Evolutionary conservation across 139 green algal species (phyloP), one percentile per base, ranked within the genome.

Genomic region (Diplosphaera chodatii): DNA sequence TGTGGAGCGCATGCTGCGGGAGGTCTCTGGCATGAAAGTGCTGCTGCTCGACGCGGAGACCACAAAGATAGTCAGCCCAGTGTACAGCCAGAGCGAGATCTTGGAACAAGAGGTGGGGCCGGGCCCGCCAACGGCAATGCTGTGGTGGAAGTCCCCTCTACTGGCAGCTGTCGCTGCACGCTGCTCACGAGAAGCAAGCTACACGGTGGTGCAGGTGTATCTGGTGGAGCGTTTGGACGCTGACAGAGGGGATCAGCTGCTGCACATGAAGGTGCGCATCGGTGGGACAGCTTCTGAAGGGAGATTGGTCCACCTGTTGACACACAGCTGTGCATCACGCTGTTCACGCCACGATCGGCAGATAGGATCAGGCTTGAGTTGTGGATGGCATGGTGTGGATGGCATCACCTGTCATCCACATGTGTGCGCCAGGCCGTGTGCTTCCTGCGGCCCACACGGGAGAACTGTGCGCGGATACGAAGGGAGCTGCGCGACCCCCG

Each of bases 31-130:
- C 55, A 97, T 96, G 86, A 98, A 98, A 55, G 91, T 87, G 1
- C 84, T 98, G 31, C 48, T 98, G 28, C 75, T 98, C 18, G 94
- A 98, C 74, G 81, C 83, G 30, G 94, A 98, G 25, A 98, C 94
- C 25, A 92, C 94, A 76, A 78, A 77, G 3, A 89, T 89, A 2
- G 77, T 91, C 23, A 87, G 77, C 59, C 90, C 84, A 0, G 85
- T 94, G n/a, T 91, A 89, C 70, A 93, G 87, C 33, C 85, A 97
- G 56, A 89, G 83, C n/a, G 94, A 98, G 59, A 91, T 98, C 40
- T 80, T 94, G 32, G 88, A 96, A 68, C 83, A 92, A 30, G 89
- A 94, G 70, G n/a, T n/a, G n/a, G n/a, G n/a, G n/a, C n/a, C n/a
- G n/a, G n/a, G n/a, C n/a, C n/a, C n/a, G n/a, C n/a, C n/a, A n/a